Percentiles rank a stretch among this genome's conserved stretches.
phyloP scores from a whole-genome alignment of 2,329 filamentous ascomycete genomes.

The Hymenoscyphus fructigenus region DNA sequence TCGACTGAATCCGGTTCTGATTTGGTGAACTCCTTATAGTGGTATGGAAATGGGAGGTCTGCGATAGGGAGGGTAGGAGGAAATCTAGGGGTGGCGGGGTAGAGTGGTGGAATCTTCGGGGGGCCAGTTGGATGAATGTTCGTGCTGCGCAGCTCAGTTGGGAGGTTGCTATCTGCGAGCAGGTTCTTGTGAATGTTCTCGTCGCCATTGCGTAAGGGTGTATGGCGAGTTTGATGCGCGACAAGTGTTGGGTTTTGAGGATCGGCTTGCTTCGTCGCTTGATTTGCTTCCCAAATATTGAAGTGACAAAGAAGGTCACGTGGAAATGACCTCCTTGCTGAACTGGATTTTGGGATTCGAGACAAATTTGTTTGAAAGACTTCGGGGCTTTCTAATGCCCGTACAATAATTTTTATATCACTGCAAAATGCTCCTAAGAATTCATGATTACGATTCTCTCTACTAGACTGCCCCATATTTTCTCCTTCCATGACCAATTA shows the following conservation, averaged over 20 bases:
- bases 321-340: too few species aligned
- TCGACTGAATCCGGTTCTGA: background rate
- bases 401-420: background rate
- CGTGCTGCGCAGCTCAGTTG: slow-evolving; percentile 26
- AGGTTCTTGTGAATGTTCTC: slow-evolving; percentile 26
- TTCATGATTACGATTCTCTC: background rate
- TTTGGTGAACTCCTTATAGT: background rate
- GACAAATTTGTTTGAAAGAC: too few species aligned
- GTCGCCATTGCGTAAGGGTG: slow-evolving; percentile 26
- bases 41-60: background rate
- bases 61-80: slow-evolving; percentile 26
- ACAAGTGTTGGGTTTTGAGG: background rate
- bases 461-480: background rate
- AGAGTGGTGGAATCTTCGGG: slow-evolving; percentile 25
- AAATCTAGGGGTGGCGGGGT: slow-evolving; percentile 33
- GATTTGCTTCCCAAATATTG: background rate
- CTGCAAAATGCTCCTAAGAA: background rate
- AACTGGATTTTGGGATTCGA: too few species aligned
- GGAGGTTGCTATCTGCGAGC: slow-evolving; percentile 22
- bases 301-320: too few species aligned
- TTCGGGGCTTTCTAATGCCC: too few species aligned
- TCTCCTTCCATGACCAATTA: background rate
- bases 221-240: background rate
- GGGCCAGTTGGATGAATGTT: slow-evolving; percentile 32
- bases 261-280: background rate